Percentiles rank a stretch among this genome's conserved stretches.
Evolutionary conservation across 2,329 filamentous ascomycete species (phyloP).

Genomic region (Penicillium decumbens): DNA sequence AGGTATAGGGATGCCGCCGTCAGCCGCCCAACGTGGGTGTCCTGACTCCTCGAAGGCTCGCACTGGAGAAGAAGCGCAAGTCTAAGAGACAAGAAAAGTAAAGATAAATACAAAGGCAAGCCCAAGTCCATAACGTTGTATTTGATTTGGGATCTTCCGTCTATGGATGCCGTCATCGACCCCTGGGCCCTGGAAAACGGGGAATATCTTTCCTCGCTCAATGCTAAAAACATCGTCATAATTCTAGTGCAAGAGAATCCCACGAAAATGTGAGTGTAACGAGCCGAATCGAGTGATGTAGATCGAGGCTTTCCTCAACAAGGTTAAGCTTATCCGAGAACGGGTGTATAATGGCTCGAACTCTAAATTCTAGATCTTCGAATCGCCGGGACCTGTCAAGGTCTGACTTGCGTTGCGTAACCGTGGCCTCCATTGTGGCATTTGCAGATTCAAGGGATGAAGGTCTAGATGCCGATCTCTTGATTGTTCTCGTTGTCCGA

Average conservation of each 20-base stretch:
- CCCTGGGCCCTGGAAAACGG: constrained; percentile 7
- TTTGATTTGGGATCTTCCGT: constrained; percentile 2
- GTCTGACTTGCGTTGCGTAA: too few relatives aligned
- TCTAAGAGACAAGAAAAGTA: constrained; percentile 1
- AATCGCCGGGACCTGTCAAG: constrained; percentile 2
- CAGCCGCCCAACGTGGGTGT: constrained; percentile 13
- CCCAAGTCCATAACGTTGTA: constrained; percentile 14
- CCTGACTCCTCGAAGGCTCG: constrained; percentile 10
- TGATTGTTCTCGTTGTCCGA: constrained; percentile 10
- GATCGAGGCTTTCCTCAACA: background rate
- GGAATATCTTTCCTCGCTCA: background rate
- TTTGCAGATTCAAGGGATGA: constrained; percentile 2
- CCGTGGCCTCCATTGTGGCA: constrained; percentile 1
- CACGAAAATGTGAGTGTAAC: constrained; percentile 20
- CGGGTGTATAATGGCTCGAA: constrained; percentile 3
- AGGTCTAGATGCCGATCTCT: constrained; percentile 10
- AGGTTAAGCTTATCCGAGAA: constrained; percentile 8
- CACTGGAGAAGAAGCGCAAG: background rate
- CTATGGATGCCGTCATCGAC: constrained; percentile 25
- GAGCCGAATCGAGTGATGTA: constrained; percentile 10
- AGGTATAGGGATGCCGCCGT: constrained; percentile 5
- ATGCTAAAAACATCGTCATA: constrained; percentile 16
- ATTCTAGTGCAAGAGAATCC: background rate
- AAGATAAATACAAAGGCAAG: background rate
- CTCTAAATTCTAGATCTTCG: constrained; percentile 10